Evolutionary conservation across 2,329 filamentous ascomycete genomes (phyloP), one percentile per base, ranked within the genome.

Genomic region (Hypoxylon sp.): DNA sequence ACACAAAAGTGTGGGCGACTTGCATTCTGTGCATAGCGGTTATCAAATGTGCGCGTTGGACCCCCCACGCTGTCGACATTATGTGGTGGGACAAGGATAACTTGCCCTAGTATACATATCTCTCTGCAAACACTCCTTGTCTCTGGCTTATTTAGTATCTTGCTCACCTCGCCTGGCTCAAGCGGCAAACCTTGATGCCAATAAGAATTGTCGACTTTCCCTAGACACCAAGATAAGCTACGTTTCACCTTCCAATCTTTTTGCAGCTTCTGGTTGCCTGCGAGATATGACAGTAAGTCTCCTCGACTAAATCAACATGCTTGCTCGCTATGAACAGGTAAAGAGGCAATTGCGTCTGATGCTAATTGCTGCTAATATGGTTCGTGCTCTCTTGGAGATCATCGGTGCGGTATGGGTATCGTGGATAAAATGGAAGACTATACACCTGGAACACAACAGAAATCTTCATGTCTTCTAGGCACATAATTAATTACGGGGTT

Each of bases 61-160:
- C 19, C 66, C 66, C 66, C 66, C 66, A 65, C 66, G 62, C 58
- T 26, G 50, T 39, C 29, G 31, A 52, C 37, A 48, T 57, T 57
- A 31, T 31, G 35, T 39, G 26, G 29, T 48, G 31, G 44, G 54
- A 51, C 63, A 47, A 26, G 59, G 59, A 54, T 63, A 47, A 5
- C 22, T n/a, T 19, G 31, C 48, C 29, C 48, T 35, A 35, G 42
- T 47, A 35, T 17, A 31, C 47, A 46, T 46, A 46, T 24, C 22
- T 46, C 0, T 22, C 37, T 53, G 37, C 13, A 44, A 51, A 51
- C 19, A 26, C 29, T 65, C 44, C 48, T 24, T 50, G 50, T 13
- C 31, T 53, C 31, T 57, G 48, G 22, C 48, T 54, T 63, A 59
- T 63, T 63, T 46, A 44, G 37, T 63, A 60, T 69, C 58, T 33